Conservation (phyloP, 139 green algal species). For the Deuterostichococcus epilithicus region DNA sequence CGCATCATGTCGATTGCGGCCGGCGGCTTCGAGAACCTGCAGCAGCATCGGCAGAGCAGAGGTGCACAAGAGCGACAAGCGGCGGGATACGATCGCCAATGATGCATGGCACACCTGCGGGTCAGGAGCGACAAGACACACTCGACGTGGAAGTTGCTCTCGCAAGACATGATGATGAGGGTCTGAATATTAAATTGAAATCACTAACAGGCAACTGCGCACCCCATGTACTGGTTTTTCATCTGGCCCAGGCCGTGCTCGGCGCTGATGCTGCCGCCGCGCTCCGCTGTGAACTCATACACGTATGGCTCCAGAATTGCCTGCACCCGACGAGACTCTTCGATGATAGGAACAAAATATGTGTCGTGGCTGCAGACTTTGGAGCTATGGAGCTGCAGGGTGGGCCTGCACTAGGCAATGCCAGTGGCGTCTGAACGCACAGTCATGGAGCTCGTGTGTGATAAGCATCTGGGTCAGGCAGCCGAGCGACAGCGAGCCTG, state of each 20-base stretch:
- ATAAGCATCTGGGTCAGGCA: no score
- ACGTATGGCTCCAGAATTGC: slow-evolving; percentile 83
- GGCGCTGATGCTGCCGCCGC: slow-evolving; percentile 84
- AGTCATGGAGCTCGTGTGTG: no score
- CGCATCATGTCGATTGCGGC: slow-evolving; percentile 79
- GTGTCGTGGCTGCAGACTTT: no score
- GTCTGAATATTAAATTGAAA: background rate
- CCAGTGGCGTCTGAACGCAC: no score
- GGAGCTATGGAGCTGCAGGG: no score
- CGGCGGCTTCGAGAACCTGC: slow-evolving; percentile 67
- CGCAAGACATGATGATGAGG: no score
- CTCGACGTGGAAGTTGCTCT: no score
- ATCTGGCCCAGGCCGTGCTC: slow-evolving; percentile 95
- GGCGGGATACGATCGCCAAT: no score
- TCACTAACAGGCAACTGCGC: background rate
- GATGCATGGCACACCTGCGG: no score
- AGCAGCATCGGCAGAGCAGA: background rate
- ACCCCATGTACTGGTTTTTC: slow-evolving; percentile 74
- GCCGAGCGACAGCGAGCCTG: no score
- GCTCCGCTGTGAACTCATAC: slow-evolving; percentile 77
- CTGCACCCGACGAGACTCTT: background rate
- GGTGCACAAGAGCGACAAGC: background rate
- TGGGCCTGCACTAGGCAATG: no score
- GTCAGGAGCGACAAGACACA: no score
- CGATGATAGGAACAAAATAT: background rate